A percentile compares a stretch with the other conserved stretches of the same genome.
Conservation (phyloP, 805 yeast species). For the Ogataea trehalophila region DNA sequence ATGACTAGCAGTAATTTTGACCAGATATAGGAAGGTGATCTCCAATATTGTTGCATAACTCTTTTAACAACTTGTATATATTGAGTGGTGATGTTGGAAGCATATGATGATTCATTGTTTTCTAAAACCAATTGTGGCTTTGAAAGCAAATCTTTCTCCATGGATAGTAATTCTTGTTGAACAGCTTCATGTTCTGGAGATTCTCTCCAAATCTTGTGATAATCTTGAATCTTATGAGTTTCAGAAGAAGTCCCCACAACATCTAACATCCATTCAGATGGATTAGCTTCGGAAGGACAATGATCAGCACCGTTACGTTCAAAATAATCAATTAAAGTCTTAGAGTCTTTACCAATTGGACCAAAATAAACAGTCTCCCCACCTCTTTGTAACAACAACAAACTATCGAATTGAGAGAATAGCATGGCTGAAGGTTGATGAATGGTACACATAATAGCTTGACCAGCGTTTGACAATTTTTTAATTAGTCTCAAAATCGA, state of each 20-base stretch:
- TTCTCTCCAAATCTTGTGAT: constrained; percentile 65
- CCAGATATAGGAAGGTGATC: constrained; percentile 54
- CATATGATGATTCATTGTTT: constrained; percentile 36
- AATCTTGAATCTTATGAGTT: constrained; percentile 60
- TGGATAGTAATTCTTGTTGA: constrained; percentile 51
- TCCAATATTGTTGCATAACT: constrained; percentile 54
- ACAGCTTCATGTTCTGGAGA: constrained; percentile 57
- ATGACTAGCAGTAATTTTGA: constrained; percentile 49
- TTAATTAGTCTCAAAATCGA: constrained; percentile 46
- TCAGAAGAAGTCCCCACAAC: constrained; percentile 79
- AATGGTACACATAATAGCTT: constrained; percentile 59
- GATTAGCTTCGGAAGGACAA: constrained; percentile 66
- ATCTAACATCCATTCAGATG: constrained; percentile 88
- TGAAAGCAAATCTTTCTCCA: constrained; percentile 46
- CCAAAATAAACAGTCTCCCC: constrained; percentile 73
- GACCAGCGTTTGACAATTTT: constrained; percentile 43
- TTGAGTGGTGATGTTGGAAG: constrained; percentile 38
- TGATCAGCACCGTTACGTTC: constrained; percentile 57
- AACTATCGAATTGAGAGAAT: constrained; percentile 67
- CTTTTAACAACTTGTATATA: constrained; percentile 39
- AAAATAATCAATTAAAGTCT: constrained; percentile 55
- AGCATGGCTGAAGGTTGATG: constrained; percentile 80
- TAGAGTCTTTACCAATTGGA: constrained; percentile 51
- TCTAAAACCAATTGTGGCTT: constrained; percentile 30
- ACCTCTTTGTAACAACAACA: constrained; percentile 59